A percentile compares a stretch with the other conserved stretches of the same genome.
These are phyloP conservation scores for Arabis alpina DNA, from an alignment of 345 rosid genomes.

Conservation along the genomic window DNA sequence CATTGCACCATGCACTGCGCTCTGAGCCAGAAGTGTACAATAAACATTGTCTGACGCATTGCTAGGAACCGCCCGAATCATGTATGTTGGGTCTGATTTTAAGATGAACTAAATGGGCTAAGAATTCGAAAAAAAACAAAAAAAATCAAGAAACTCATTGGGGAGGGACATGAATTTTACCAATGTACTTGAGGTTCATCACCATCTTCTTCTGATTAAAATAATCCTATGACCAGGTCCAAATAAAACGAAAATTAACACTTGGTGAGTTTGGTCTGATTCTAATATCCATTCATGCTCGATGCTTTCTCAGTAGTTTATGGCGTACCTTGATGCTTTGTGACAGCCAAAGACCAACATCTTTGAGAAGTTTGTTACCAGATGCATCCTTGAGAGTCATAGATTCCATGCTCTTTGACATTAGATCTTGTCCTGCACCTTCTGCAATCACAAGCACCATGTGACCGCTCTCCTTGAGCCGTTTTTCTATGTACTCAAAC, in stretches of 20 bases:
- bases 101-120: background rate
- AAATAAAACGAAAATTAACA: background rate
- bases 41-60: constrained; percentile 90
- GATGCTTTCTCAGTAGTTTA: background rate
- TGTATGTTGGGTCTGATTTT: constrained; percentile 79
- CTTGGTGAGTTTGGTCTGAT: background rate
- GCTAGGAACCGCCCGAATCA: constrained; percentile 85
- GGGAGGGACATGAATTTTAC: constrained; percentile 33
- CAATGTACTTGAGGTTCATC: constrained; percentile 84
- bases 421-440: constrained; percentile 81
- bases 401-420: constrained; percentile 58
- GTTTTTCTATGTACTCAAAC: constrained; percentile 62
- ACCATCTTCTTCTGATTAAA: constrained; percentile 59
- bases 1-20: constrained; percentile 88
- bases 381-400: constrained; percentile 64
- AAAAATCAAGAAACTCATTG: background rate
- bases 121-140: background rate
- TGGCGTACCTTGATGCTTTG: constrained; percentile 66
- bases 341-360: constrained; percentile 74
- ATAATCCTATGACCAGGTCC: constrained; percentile 50
- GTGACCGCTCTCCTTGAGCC: constrained; percentile 77
- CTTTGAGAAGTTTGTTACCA: constrained; percentile 83
- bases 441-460: constrained; percentile 85
- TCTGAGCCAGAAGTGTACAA: constrained; percentile 90
- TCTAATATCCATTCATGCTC: background rate